Conservation (phyloP, 2,329 filamentous ascomycete species). For the Eurotiales sp. region DNA sequence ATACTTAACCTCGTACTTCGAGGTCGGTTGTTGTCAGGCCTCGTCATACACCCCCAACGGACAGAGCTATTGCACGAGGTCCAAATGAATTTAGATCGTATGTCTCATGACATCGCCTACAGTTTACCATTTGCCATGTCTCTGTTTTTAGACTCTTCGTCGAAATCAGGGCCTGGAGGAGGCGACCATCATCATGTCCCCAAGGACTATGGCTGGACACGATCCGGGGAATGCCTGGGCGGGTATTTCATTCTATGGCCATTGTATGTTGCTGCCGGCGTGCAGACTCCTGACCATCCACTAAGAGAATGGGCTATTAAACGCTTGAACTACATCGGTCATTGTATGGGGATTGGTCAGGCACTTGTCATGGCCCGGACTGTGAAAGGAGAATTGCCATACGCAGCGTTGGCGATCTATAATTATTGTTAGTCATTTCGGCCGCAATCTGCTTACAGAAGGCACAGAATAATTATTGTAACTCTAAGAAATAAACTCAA, state of each 20-base stretch:
- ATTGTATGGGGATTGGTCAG: slow-evolving; percentile 1
- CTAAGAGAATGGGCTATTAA: neutral
- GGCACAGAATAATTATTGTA: too few species aligned
- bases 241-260: slow-evolving; percentile 6
- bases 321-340: slow-evolving; percentile 1
- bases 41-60: neutral
- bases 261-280: neutral
- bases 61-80: neutral
- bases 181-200: neutral
- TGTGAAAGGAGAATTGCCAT: neutral
- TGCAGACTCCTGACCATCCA: neutral
- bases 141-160: neutral
- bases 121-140: neutral
- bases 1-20: neutral
- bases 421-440: slow-evolving; percentile 1
- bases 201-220: neutral
- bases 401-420: neutral
- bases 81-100: neutral
- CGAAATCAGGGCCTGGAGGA: neutral
- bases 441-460: neutral
- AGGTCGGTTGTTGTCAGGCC: neutral
- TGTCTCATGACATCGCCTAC: neutral
- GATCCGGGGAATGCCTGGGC: neutral
- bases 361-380: neutral
- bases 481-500: too few species aligned